phyloP scores from a whole-genome alignment of 2,329 filamentous ascomycete genomes.

The Colletotrichum spaethianum region DNA sequence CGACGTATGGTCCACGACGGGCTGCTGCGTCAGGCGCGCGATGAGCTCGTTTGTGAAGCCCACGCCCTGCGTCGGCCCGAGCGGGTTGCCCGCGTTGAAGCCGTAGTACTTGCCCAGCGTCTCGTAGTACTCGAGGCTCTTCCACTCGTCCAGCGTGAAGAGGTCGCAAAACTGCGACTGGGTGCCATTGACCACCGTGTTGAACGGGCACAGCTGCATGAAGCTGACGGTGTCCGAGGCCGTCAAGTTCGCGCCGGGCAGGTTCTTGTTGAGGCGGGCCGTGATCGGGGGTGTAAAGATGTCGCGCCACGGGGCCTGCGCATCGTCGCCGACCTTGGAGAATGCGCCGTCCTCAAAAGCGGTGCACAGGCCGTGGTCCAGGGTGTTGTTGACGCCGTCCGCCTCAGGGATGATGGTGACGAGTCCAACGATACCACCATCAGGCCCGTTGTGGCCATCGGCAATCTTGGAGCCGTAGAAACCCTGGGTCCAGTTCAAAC shows the following conservation, averaged over 20 bases:
- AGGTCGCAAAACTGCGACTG: slow-evolving; percentile 82
- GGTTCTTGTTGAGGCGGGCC: slow-evolving; percentile 76
- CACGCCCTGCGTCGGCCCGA: slow-evolving; percentile 88
- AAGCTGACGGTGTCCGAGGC: slow-evolving; percentile 75
- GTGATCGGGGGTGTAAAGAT: slow-evolving; percentile 78
- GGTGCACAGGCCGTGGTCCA: slow-evolving; percentile 81
- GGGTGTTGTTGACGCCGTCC: slow-evolving; percentile 80
- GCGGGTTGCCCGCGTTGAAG: slow-evolving; percentile 80
- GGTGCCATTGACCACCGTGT: slow-evolving; percentile 77
- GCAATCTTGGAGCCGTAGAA: slow-evolving; percentile 68
- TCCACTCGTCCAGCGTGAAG: slow-evolving; percentile 82
- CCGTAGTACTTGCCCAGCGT: slow-evolving; percentile 89
- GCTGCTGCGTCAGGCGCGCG: slow-evolving; percentile 78
- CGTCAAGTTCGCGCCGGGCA: slow-evolving; percentile 78
- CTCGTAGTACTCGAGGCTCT: slow-evolving; percentile 84
- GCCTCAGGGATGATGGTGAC: slow-evolving; percentile 81
- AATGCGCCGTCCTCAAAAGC: slow-evolving; percentile 75
- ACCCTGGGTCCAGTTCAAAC: slow-evolving; percentile 81
- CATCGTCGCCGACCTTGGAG: slow-evolving; percentile 61
- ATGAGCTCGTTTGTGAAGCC: slow-evolving; percentile 92
- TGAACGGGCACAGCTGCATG: slow-evolving; percentile 92
- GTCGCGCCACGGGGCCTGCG: slow-evolving; percentile 71
- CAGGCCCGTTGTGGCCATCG: slow-evolving; percentile 53
- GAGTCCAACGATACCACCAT: slow-evolving; percentile 62
- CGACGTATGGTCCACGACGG: slow-evolving; percentile 80